phyloP scores from a whole-genome alignment of 2,329 filamentous ascomycete genomes.

The Claviceps citrina region DNA sequence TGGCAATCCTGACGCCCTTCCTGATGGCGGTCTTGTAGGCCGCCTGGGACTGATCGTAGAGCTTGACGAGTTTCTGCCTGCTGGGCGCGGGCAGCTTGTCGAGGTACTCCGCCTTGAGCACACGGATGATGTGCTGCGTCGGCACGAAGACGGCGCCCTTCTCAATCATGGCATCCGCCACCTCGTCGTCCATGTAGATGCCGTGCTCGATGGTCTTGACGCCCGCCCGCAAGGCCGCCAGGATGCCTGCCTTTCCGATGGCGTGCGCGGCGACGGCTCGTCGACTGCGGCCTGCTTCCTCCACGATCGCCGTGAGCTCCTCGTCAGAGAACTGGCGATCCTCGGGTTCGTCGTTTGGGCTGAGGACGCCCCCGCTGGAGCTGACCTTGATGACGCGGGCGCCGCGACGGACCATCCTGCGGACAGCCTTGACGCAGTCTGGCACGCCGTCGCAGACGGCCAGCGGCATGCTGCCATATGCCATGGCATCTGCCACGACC shows the following conservation, averaged over 20 bases:
- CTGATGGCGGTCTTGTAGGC: slow-evolving; percentile 24
- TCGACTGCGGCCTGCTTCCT: slow-evolving; percentile 21
- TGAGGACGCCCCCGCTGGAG: slow-evolving; percentile 24
- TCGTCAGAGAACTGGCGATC: slow-evolving; percentile 24
- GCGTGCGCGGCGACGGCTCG: slow-evolving; percentile 25
- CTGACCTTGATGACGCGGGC: slow-evolving; percentile 26
- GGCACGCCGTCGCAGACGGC: slow-evolving; percentile 23
- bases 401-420: slow-evolving; percentile 25
- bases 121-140: slow-evolving; percentile 22
- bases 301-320: slow-evolving; percentile 23
- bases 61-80: slow-evolving; percentile 8
- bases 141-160: slow-evolving; percentile 22
- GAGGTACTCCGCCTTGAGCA: slow-evolving; percentile 15
- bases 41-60: slow-evolving; percentile 21
- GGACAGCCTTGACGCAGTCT: slow-evolving; percentile 24
- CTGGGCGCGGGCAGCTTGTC: slow-evolving; percentile 17
- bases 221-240: slow-evolving; percentile 22
- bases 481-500: slow-evolving; percentile 17
- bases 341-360: slow-evolving; percentile 23
- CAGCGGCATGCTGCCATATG: slow-evolving; percentile 19
- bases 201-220: slow-evolving; percentile 25
- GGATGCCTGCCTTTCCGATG: slow-evolving; percentile 25
- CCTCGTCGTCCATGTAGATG: slow-evolving; percentile 26
- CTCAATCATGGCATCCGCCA: slow-evolving; percentile 23
- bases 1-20: slow-evolving; percentile 22